phyloP scores from a whole-genome alignment of 2,329 filamentous ascomycete species.

The Aspergillus intermedius region DNA sequence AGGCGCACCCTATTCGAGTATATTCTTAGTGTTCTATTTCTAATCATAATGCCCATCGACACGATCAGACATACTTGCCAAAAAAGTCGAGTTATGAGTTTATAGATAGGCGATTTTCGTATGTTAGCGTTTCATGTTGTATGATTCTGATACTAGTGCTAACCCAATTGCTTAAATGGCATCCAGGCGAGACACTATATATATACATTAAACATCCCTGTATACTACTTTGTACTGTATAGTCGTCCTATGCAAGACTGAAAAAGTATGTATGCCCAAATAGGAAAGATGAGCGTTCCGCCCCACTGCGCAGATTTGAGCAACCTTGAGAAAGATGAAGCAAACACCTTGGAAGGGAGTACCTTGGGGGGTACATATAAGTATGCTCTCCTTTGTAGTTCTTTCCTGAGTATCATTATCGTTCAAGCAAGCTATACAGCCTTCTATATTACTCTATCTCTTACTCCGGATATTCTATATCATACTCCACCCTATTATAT shows the following conservation, averaged over 20 bases:
- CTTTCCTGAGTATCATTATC: background rate
- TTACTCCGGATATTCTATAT: background rate
- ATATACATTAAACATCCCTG: no score
- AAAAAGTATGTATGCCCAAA: background rate
- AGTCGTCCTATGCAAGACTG: no score
- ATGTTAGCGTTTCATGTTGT: no score
- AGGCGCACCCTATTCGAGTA: conserved; percentile 50
- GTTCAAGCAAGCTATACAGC: background rate
- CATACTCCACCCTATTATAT: conserved; percentile 14
- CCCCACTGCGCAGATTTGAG: conserved; percentile 17
- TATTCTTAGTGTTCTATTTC: background rate
- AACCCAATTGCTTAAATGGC: no score
- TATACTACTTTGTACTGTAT: background rate
- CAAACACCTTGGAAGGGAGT: background rate
- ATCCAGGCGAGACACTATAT: no score
- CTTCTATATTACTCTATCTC: background rate
- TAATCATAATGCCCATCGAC: background rate
- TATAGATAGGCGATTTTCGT: no score
- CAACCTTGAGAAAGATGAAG: conserved; percentile 13
- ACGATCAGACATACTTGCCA: background rate
- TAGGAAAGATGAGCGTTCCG: background rate
- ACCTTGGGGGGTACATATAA: background rate
- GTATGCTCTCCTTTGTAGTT: background rate
- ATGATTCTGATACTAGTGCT: no score
- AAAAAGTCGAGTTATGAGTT: background rate